These are phyloP conservation scores for Sphaerobolus stellatus DNA, from an alignment of 1,284 basidiomycete genomes.

Conservation along the genomic window DNA sequence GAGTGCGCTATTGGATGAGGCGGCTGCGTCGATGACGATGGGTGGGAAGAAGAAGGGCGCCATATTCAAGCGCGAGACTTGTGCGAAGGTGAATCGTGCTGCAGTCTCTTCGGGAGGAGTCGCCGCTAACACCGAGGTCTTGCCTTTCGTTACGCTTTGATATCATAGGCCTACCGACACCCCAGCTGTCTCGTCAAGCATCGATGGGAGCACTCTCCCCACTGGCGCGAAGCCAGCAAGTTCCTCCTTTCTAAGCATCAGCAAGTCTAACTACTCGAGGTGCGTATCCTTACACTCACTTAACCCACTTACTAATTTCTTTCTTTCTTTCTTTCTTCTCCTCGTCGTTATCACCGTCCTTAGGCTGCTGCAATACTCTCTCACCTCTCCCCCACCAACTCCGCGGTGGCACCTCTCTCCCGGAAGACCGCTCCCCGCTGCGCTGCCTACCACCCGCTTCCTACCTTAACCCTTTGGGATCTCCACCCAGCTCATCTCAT, in stretches of 20 bases:
- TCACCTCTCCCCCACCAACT: conserved; percentile 61
- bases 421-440: conserved; percentile 89
- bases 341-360: not conserved
- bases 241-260: conserved; percentile 96
- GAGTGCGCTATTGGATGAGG: conserved; percentile 4
- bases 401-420: conserved; percentile 70
- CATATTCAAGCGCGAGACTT: conserved; percentile 90
- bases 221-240: conserved; percentile 96
- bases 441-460: no score
- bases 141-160: conserved; percentile 1
- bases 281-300: conserved; percentile 31
- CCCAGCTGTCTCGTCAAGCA: conserved; percentile 95
- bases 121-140: no score
- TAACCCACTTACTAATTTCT: not conserved
- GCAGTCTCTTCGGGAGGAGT: not conserved
- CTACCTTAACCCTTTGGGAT: no score
- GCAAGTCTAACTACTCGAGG: conserved; percentile 95
- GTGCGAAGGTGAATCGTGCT: conserved; percentile 66
- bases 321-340: conserved; percentile 5
- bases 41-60: conserved; percentile 62
- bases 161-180: conserved; percentile 81
- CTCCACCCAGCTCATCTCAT: no score
- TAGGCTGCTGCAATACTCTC: conserved; percentile 93
- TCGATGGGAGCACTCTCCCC: conserved; percentile 95
- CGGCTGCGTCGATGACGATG: not conserved